A percentile compares a stretch with the other conserved stretches of the same genome.
These are phyloP conservation scores for Primulina eburnea DNA, from an alignment of 257 asterid genomes.

Conservation along the genomic window DNA sequence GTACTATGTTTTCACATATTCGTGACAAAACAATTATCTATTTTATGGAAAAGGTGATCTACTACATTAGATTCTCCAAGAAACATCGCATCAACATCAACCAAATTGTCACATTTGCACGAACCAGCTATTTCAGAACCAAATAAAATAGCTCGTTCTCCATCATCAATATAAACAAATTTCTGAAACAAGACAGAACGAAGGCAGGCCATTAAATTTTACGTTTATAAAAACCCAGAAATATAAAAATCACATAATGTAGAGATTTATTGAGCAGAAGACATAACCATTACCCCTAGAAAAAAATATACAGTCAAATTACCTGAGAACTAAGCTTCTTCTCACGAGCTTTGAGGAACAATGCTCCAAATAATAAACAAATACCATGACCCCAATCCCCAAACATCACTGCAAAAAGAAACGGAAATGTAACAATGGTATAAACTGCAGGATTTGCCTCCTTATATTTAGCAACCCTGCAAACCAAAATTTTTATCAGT, in stretches of 20 bases:
- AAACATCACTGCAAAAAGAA: constrained; percentile 99
- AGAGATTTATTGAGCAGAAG: constrained; percentile 3
- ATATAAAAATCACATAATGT: constrained; percentile 2
- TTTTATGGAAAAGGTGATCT: neutral
- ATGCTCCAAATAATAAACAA: constrained; percentile 83
- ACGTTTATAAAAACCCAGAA: constrained; percentile 7
- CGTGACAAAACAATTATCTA: constrained; percentile 4
- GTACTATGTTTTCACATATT: neutral
- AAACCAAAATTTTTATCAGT: constrained; percentile 35
- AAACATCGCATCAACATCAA: too few relatives aligned
- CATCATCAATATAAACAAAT: neutral
- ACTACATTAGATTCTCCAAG: too few relatives aligned
- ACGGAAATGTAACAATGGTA: constrained; percentile 86
- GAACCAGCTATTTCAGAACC: neutral
- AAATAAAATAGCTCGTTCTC: constrained; percentile 4
- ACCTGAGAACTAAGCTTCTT: constrained; percentile 85
- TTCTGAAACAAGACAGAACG: constrained; percentile 3
- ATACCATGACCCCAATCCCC: constrained; percentile 99
- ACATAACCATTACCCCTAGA: neutral
- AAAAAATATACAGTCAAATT: constrained; percentile 20
- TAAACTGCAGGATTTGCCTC: constrained; percentile 99
- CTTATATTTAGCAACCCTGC: constrained; percentile 92
- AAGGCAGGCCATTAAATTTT: constrained; percentile 3
- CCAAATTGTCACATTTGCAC: too few relatives aligned
- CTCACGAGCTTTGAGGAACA: constrained; percentile 72